A percentile compares a stretch with the other conserved stretches of the same genome.
Evolutionary conservation across 306 rosid species (phyloP).

Genomic region (Canavalia ensiformis): DNA sequence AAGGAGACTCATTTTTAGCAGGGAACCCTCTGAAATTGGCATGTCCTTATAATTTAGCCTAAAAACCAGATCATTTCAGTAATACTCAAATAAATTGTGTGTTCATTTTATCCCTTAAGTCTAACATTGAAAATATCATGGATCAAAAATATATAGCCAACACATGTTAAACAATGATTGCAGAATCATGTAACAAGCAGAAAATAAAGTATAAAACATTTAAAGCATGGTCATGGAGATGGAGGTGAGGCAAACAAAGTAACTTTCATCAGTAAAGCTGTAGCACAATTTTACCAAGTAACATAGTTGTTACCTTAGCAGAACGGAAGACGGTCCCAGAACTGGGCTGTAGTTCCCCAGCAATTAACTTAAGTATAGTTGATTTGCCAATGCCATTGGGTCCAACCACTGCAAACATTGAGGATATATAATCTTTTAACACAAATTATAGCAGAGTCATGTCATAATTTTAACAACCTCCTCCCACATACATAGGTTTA

Average conservation of each 20-base stretch:
- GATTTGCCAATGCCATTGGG: constrained; percentile 99
- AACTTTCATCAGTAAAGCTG: constrained; percentile 2
- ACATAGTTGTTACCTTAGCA: constrained; percentile 79
- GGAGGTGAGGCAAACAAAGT: constrained; percentile 28
- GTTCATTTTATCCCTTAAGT: too few relatives aligned
- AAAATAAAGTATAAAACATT: constrained; percentile 32
- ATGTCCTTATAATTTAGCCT: too few relatives aligned
- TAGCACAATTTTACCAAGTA: constrained; percentile 10
- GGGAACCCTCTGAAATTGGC: too few relatives aligned
- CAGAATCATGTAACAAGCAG: constrained; percentile 27
- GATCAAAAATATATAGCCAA: constrained; percentile 16
- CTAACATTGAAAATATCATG: neutral
- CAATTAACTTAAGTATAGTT: constrained; percentile 94
- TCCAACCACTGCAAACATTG: constrained; percentile 89
- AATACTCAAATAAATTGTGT: too few relatives aligned
- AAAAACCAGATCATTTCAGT: too few relatives aligned
- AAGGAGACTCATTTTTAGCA: too few relatives aligned
- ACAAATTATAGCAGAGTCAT: constrained; percentile 35
- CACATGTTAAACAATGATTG: constrained; percentile 28
- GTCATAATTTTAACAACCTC: constrained; percentile 31
- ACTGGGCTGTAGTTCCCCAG: constrained; percentile 96
- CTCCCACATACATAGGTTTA: constrained; percentile 15
- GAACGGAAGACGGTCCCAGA: constrained; percentile 98
- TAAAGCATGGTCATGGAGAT: constrained; percentile 28
- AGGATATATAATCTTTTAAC: constrained; percentile 44